A percentile compares a stretch with the other conserved stretches of the same genome.
These are phyloP conservation scores for Lipomyces yamanashiensis DNA, from an alignment of 805 yeast species.

Conservation along the genomic window DNA sequence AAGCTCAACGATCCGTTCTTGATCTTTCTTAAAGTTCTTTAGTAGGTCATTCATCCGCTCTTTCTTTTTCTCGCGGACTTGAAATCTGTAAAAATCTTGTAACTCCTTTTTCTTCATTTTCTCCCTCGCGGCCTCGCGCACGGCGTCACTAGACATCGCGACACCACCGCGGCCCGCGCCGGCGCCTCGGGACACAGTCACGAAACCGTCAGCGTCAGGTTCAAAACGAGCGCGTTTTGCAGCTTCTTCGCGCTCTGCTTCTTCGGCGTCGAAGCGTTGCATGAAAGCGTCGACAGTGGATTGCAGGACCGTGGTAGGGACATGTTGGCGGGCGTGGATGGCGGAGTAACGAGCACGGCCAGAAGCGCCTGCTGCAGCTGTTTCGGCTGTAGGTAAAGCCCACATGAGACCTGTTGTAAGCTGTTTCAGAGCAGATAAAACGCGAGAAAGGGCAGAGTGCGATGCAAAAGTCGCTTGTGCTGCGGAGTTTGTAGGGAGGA, in stretches of 20 bases:
- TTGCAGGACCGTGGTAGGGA: conserved; percentile 58
- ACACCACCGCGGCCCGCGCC: conserved; percentile 19
- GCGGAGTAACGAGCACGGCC: conserved; percentile 50
- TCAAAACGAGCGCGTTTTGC: conserved; percentile 30
- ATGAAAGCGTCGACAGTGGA: conserved; percentile 64
- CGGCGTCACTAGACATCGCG: conserved; percentile 19
- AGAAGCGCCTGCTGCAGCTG: conserved; percentile 53
- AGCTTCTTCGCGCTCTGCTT: conserved; percentile 44
- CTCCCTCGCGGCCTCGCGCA: conserved; percentile 52
- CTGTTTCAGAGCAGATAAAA: conserved; percentile 58
- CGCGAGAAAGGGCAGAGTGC: conserved; percentile 57
- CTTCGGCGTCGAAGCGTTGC: conserved; percentile 70
- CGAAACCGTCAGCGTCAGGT: conserved; percentile 41
- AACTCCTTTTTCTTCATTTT: conserved; percentile 67
- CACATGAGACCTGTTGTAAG: conserved; percentile 59
- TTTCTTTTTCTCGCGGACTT: conserved; percentile 90
- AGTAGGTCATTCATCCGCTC: conserved; percentile 87
- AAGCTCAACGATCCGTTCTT: conserved; percentile 78
- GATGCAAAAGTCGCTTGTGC: conserved; percentile 18
- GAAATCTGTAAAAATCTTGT: conserved; percentile 93
- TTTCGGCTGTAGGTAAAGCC: conserved; percentile 70
- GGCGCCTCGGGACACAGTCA: conserved; percentile 37
- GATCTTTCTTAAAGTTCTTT: conserved; percentile 85
- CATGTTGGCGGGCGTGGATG: conserved; percentile 42
- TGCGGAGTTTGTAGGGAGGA: conserved; percentile 34